Percentiles rank a stretch among this genome's conserved stretches.
phyloP scores from a whole-genome alignment of 2,329 filamentous ascomycete species.

The Apiospora phragmitis region DNA sequence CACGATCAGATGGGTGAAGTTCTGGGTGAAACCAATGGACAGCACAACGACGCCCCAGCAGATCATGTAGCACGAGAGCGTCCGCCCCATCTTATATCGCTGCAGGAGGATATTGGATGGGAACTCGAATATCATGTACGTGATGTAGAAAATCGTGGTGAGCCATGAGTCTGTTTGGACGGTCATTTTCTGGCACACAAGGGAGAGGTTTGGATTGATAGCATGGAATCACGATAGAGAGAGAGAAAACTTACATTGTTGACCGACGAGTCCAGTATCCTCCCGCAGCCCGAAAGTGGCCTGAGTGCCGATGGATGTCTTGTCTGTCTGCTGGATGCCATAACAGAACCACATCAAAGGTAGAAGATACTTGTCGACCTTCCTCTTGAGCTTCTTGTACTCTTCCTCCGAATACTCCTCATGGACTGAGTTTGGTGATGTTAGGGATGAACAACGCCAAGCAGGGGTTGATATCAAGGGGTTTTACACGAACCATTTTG shows the following conservation, averaged over 20 bases:
- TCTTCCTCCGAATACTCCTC: slow-evolving; percentile 36
- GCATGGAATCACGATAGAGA: not conserved
- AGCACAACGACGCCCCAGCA: slow-evolving; percentile 36
- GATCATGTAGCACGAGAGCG: slow-evolving; percentile 33
- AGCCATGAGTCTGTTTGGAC: slow-evolving; percentile 29
- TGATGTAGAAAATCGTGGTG: slow-evolving; percentile 34
- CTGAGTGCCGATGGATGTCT: slow-evolving; percentile 41
- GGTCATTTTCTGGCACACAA: not conserved
- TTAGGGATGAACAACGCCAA: not conserved
- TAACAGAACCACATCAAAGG: slow-evolving; percentile 51
- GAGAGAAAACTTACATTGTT: slow-evolving; percentile 22
- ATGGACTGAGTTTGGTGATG: not conserved
- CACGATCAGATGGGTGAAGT: slow-evolving; percentile 37
- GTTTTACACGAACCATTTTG: slow-evolving; percentile 21
- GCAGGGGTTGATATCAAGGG: not conserved
- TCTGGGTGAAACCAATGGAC: slow-evolving; percentile 38
- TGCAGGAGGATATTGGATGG: slow-evolving; percentile 33
- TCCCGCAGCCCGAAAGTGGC: slow-evolving; percentile 38
- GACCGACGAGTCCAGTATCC: slow-evolving; percentile 32
- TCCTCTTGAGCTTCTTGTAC: slow-evolving; percentile 39
- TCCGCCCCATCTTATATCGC: slow-evolving; percentile 32
- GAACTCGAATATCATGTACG: slow-evolving; percentile 34
- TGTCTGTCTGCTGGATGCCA: slow-evolving; percentile 50
- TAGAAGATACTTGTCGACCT: slow-evolving; percentile 46
- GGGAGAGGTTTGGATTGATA: not conserved